Percentiles rank a stretch among this genome's conserved stretches.
Evolutionary conservation across 805 yeast genomes (phyloP).

Genomic region (Ogataea paradorogensis): DNA sequence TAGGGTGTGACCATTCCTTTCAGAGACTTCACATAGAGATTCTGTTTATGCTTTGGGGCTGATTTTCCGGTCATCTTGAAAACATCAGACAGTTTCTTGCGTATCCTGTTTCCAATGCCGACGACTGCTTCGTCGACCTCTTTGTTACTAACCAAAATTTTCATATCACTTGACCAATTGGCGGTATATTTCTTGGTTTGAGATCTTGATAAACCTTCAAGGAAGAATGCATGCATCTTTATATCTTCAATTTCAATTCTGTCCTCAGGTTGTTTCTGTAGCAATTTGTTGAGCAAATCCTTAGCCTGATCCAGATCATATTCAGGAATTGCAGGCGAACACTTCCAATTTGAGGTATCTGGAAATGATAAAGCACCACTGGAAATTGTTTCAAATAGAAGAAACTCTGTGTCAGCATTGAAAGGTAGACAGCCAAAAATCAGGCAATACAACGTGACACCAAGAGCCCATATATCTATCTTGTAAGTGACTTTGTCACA

Average conservation of each 20-base stretch:
- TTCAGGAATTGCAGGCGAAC: constrained; percentile 20
- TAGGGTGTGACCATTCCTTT: constrained; percentile 14
- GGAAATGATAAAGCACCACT: constrained; percentile 62
- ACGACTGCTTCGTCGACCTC: constrained; percentile 77
- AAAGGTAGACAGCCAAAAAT: constrained; percentile 89
- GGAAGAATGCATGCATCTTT: constrained; percentile 69
- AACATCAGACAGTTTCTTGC: constrained; percentile 47
- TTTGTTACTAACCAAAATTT: constrained; percentile 58
- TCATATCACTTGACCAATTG: constrained; percentile 34
- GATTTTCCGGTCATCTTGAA: constrained; percentile 21
- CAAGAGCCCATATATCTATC: constrained; percentile 97
- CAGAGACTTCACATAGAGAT: constrained; percentile 18
- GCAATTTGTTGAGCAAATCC: constrained; percentile 58
- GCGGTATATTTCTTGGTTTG: constrained; percentile 29
- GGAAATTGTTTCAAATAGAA: constrained; percentile 78
- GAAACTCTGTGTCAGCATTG: constrained; percentile 81
- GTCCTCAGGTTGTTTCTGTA: constrained; percentile 65
- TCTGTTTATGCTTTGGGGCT: constrained; percentile 13
- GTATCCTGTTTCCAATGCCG: constrained; percentile 72
- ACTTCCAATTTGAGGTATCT: constrained; percentile 28
- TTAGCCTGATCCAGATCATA: constrained; percentile 40
- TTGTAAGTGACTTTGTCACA: constrained; percentile 65
- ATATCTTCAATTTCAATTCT: constrained; percentile 72
- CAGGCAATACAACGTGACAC: constrained; percentile 85
- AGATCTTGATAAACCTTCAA: constrained; percentile 28